Percentiles rank a stretch among this genome's conserved stretches.
phyloP scores from a whole-genome alignment of 2,329 filamentous ascomycete genomes.

The Verticillium zaregamsianum region DNA sequence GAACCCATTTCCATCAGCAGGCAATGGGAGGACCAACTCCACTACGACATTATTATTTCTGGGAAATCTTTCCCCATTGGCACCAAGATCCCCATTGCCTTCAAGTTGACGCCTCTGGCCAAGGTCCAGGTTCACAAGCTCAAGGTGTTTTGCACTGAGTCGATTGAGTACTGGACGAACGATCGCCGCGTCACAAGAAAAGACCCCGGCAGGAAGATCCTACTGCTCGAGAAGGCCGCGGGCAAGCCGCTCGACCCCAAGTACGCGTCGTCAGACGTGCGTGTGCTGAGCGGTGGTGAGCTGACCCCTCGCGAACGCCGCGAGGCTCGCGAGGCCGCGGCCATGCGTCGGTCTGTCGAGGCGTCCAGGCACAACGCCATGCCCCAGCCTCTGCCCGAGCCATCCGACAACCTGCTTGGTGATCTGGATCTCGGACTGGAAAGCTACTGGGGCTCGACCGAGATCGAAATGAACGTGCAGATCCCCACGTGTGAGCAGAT shows the following conservation, averaged over 20 bases:
- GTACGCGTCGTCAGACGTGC: constrained; percentile 72
- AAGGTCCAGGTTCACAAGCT: constrained; percentile 93
- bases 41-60: constrained; percentile 94
- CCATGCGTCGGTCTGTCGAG: constrained; percentile 49
- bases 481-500: constrained; percentile 85
- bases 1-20: constrained; percentile 92
- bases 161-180: constrained; percentile 84
- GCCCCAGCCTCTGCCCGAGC: constrained; percentile 42
- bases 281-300: constrained; percentile 76
- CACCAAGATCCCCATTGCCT: constrained; percentile 83
- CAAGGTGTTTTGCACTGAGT: constrained; percentile 87
- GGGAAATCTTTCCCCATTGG: constrained; percentile 93
- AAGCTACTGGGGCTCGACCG: constrained; percentile 76
- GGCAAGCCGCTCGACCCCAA: constrained; percentile 70
- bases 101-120: constrained; percentile 86
- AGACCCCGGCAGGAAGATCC: constrained; percentile 77
- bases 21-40: constrained; percentile 91
- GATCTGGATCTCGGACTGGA: constrained; percentile 69
- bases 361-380: constrained; percentile 36
- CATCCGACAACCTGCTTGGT: constrained; percentile 70
- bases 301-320: constrained; percentile 48
- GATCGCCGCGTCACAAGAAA: constrained; percentile 81
- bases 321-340: constrained; percentile 43
- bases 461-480: constrained; percentile 93
- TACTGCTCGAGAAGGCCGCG: constrained; percentile 83